phyloP scores from a whole-genome alignment of 257 asterid species.

The Lithospermum erythrorhizon region DNA sequence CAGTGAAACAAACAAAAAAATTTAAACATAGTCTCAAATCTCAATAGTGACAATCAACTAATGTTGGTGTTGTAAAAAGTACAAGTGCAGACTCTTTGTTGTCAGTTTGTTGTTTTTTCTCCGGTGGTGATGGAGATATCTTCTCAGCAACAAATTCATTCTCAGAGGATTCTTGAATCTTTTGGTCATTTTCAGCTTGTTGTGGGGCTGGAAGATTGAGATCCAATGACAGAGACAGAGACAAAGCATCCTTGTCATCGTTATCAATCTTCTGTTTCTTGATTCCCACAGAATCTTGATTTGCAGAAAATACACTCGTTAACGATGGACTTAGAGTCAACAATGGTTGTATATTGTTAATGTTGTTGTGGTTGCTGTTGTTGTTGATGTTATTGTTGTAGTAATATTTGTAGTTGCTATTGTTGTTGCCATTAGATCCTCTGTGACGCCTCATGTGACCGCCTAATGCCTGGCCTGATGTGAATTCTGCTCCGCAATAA shows the following conservation, averaged over 20 bases:
- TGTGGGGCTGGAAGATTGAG: slow-evolving; percentile 58
- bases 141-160: slow-evolving; percentile 11
- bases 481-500: slow-evolving; percentile 34
- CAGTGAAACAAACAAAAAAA: neutral
- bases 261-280: slow-evolving; percentile 12
- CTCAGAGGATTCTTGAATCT: slow-evolving; percentile 7
- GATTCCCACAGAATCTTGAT: slow-evolving; percentile 18
- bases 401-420: slow-evolving; percentile 14
- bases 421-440: slow-evolving; percentile 13
- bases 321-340: slow-evolving; percentile 21
- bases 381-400: slow-evolving; percentile 4
- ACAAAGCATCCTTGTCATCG: slow-evolving; percentile 15
- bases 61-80: slow-evolving; percentile 31
- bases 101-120: slow-evolving; percentile 12
- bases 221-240: slow-evolving; percentile 31
- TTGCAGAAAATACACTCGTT: slow-evolving; percentile 8
- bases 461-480: slow-evolving; percentile 40
- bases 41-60: slow-evolving; percentile 33
- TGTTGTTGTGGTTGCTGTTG: neutral
- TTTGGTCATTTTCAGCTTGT: slow-evolving; percentile 2
- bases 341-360: neutral
- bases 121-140: slow-evolving; percentile 15
- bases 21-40: slow-evolving; percentile 2
- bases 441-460: slow-evolving; percentile 45
- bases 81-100: slow-evolving; percentile 15